Evolutionary conservation across 176 grass and related monocot species (phyloP), one percentile per base, ranked within the genome.

Genomic region (Raddia distichophylla): DNA sequence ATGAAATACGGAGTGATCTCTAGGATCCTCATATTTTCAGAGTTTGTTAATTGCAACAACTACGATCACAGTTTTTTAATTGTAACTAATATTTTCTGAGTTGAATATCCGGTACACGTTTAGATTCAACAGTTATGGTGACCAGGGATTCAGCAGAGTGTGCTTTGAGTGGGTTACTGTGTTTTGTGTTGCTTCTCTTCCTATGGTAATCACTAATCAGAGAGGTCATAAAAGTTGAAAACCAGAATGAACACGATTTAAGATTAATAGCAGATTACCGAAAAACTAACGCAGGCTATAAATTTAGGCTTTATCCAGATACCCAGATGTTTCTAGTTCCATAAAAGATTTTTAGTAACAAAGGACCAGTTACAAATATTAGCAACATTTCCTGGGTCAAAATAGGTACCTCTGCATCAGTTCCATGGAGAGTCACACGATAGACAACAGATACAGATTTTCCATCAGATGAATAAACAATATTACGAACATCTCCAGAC

Each of bases 391-490:
- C 33, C 42, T 6, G 3, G 54, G 73, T 43, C 34, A 44, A 27
- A 92, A 78, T 57, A 60, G 71, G 19, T 93, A 98, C 95, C 95
- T 95, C 96, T 11, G 96, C 88, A 86, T 99, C 96, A 69, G 85
- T 93, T 57, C 96, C 93, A 87, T 95, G 83, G 56, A 99, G 91
- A 69, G 91, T 99, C 27, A 99, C 91, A 40, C 91, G 93, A 70
- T 95, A 99, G 76, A 99, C 91, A 77, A 98, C 93, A 82, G 93
- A 88, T 70, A 95, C 93, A 50, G 93, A 91, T 59, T 91, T 88
- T 59, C 89, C 88, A 51, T 93, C 93, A 80, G 91, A 81, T 67
- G 93, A 95, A 68, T 95, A 95, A 65, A 93, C 76, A 77, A 95
- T 91, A 80, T 27, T 95, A 67, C 93, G 81, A 67, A 99, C 82